Conservation (phyloP, 805 yeast genomes). For the Hermanozyma aechmeae region DNA sequence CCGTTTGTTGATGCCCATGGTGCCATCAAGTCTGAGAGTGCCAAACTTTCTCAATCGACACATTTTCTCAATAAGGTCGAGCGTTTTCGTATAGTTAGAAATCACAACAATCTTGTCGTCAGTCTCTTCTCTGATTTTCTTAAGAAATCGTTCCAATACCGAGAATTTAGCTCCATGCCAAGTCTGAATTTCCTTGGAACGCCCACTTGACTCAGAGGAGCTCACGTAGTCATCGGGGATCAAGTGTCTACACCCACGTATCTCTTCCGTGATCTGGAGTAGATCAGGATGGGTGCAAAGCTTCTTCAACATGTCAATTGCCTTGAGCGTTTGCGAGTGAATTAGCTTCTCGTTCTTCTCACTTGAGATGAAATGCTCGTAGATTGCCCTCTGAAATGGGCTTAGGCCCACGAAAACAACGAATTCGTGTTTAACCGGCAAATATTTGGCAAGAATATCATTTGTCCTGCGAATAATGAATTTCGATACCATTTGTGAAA, state of each 20-base stretch:
- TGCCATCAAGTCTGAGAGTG: conserved; percentile 77
- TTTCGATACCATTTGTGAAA: conserved; percentile 70
- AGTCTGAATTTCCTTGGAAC: conserved; percentile 65
- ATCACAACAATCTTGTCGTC: conserved; percentile 92
- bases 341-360: conserved; percentile 64
- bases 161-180: conserved; percentile 82
- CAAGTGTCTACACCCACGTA: conserved; percentile 56
- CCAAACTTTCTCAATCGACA: conserved; percentile 75
- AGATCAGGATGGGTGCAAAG: conserved; percentile 92
- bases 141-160: conserved; percentile 76
- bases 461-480: conserved; percentile 93
- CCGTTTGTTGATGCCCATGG: conserved; percentile 84
- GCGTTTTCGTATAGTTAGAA: conserved; percentile 89
- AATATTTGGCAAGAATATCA: conserved; percentile 85
- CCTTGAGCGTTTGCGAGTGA: conserved; percentile 78
- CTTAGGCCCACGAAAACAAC: conserved; percentile 86
- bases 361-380: conserved; percentile 66
- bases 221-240: conserved; percentile 64
- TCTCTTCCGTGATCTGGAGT: conserved; percentile 63
- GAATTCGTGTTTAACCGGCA: conserved; percentile 94
- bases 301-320: conserved; percentile 82
- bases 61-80: conserved; percentile 81
- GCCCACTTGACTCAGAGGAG: conserved; percentile 37
- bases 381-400: conserved; percentile 65
- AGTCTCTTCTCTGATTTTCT: conserved; percentile 67